These are phyloP conservation scores for Diplogelasinospora grovesii DNA, from an alignment of 495 filamentous ascomycete genomes.

Conservation along the genomic window DNA sequence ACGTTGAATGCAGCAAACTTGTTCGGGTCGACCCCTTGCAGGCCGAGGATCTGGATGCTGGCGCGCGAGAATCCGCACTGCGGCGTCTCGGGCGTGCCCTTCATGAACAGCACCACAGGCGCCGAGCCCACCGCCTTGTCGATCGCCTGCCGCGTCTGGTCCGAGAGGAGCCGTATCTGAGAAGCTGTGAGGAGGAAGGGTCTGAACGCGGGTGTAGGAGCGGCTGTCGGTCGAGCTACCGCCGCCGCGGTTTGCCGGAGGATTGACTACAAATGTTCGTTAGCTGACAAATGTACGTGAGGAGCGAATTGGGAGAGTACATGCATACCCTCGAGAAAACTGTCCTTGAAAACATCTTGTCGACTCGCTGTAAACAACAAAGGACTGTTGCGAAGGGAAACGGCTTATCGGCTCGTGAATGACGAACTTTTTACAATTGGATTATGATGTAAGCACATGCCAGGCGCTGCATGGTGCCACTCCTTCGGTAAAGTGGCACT, in stretches of 20 bases:
- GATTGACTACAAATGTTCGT: constrained; percentile 10
- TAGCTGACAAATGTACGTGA: neutral
- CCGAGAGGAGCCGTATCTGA: constrained; percentile 61
- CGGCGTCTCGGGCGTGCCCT: constrained; percentile 93
- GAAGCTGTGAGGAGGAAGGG: constrained; percentile 27
- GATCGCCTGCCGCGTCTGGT: constrained; percentile 69
- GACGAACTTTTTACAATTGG: too few relatives aligned
- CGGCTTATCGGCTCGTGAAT: too few relatives aligned
- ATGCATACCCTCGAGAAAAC: constrained; percentile 20
- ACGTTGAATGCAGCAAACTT: constrained; percentile 98
- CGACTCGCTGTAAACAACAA: too few relatives aligned
- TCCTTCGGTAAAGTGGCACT: too few relatives aligned
- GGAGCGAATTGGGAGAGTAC: neutral
- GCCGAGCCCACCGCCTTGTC: constrained; percentile 78
- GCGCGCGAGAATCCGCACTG: constrained; percentile 97
- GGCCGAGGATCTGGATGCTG: constrained; percentile 85
- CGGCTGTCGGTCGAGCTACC: neutral
- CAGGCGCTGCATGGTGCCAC: too few relatives aligned
- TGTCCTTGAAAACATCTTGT: constrained; percentile 21
- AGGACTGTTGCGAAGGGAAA: too few relatives aligned
- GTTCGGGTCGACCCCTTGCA: constrained; percentile 92
- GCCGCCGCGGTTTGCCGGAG: constrained; percentile 12
- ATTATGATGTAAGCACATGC: constrained; percentile 1
- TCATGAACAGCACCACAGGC: constrained; percentile 97
- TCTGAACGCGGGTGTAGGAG: constrained; percentile 4